Evolutionary conservation across 2,329 filamentous ascomycete species (phyloP), one percentile per base, ranked within the genome.

Genomic region (Colletotrichum kahawae): DNA sequence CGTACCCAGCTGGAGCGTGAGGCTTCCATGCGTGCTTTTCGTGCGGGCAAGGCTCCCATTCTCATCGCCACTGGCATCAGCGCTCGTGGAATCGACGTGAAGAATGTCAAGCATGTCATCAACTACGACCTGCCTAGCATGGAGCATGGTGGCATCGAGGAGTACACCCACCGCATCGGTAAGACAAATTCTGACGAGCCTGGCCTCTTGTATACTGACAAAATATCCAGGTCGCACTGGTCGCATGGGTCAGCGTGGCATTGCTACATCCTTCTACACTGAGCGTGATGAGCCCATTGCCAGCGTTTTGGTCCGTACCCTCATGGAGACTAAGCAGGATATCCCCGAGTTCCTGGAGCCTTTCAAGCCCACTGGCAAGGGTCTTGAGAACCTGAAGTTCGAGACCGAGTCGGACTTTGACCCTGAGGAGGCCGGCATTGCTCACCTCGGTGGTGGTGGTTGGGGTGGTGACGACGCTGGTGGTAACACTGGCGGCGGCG

Each of bases 121-220:
- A 98, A 99, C 85, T 98, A 93, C 79, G 96, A 98, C 76, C 87
- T 98, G 2, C 96, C 96, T 0, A 92, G 89, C 7, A 85, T 88
- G 57, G 87, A 92, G 1, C 90, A 96, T 79, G 95, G 95, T n/a
- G 96, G 96, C 3, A 98, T 98, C 71, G 92, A 95, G 64, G 97
- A 98, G 82, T 99, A 98, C 79, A 92, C 94, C 31, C 97, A 99
- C 82, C 95, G 97, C 14, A 98, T 98, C 82, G 97, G 94, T 95
- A 91, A 85, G 89, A 81, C 29, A 12, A 12, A 21, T 13, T n/a
- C 31, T 29, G 18, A 12, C 24, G 7, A 7, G 6, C 4, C 56
- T 27, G 59, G 0, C 43, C 57, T 59, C 4, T 54, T 27, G 36
- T 2, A 33, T 54, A 43, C 57, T 48, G 33, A 57, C 14, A 5